These are phyloP conservation scores for Ogataea trehalophila DNA, from an alignment of 805 yeast genomes.

Conservation along the genomic window DNA sequence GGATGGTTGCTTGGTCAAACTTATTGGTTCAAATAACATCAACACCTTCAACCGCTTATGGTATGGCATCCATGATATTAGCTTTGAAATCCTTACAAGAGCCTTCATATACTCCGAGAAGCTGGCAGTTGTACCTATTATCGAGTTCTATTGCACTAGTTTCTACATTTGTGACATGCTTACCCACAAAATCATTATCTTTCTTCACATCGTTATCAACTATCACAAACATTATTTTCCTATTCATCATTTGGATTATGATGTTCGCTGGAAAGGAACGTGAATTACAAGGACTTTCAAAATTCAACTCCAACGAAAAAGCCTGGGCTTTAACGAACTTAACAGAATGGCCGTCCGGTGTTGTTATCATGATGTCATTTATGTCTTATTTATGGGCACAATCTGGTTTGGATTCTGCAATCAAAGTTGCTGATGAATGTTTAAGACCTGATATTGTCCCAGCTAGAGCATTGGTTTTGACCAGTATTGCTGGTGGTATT, in stretches of 20 bases:
- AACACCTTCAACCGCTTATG: constrained; percentile 54
- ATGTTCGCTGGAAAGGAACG: constrained; percentile 46
- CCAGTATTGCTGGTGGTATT: constrained; percentile 49
- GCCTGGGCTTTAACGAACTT: constrained; percentile 39
- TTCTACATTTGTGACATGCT: constrained; percentile 44
- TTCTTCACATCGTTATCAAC: constrained; percentile 48
- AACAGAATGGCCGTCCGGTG: too few relatives aligned
- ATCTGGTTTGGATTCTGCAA: constrained; percentile 53
- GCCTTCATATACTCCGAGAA: constrained; percentile 36
- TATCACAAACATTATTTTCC: constrained; percentile 39
- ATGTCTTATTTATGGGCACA: too few relatives aligned
- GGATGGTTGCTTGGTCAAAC: constrained; percentile 61
- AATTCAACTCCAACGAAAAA: constrained; percentile 40
- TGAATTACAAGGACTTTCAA: constrained; percentile 32
- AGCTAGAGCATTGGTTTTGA: constrained; percentile 60
- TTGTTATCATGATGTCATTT: too few relatives aligned
- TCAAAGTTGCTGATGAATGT: constrained; percentile 67
- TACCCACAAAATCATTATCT: constrained; percentile 54
- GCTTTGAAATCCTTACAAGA: constrained; percentile 42
- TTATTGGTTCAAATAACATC: constrained; percentile 61
- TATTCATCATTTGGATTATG: constrained; percentile 47
- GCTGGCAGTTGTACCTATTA: constrained; percentile 46
- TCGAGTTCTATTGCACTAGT: constrained; percentile 44
- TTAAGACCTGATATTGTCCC: constrained; percentile 57
- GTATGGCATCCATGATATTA: constrained; percentile 53